Percentiles rank a stretch among this genome's conserved stretches.
phyloP scores from a whole-genome alignment of 129 eudicot species.

The Flaveria sonorensis region DNA sequence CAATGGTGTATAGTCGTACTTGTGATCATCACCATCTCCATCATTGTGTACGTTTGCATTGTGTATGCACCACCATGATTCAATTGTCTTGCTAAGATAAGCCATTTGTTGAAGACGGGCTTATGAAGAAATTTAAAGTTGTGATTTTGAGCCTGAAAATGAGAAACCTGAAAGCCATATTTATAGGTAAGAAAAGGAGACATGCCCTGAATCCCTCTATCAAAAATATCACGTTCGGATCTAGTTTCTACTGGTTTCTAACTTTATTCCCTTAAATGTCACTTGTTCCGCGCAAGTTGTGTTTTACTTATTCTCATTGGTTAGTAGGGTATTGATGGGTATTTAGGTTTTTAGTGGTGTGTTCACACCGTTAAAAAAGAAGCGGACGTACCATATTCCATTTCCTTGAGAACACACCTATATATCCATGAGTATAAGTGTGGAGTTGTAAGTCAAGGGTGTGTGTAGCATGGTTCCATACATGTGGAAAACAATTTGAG shows the following conservation, averaged over 20 bases:
- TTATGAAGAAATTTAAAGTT: constrained; percentile 7
- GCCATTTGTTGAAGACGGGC: neutral
- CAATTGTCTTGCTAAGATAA: constrained; percentile 4
- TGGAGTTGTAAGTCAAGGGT: constrained; percentile 17
- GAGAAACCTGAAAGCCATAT: constrained; percentile 4
- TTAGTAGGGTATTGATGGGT: too few species aligned
- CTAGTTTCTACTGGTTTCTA: too few species aligned
- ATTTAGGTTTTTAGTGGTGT: too few species aligned
- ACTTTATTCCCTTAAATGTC: too few species aligned
- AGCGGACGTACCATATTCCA: too few species aligned
- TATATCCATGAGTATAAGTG: constrained; percentile 28
- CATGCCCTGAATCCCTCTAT: too few species aligned
- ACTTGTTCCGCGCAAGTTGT: too few species aligned
- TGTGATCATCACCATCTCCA: constrained; percentile 24
- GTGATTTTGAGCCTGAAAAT: constrained; percentile 10
- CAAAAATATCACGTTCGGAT: too few species aligned
- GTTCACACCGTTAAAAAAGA: too few species aligned
- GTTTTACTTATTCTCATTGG: too few species aligned
- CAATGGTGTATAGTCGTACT: neutral
- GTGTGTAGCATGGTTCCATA: neutral
- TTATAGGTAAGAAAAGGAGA: constrained; percentile 9
- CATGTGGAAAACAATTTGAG: too few species aligned
- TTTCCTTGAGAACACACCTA: constrained; percentile 1
- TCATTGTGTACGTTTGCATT: neutral
- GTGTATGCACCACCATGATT: constrained; percentile 12